Evolutionary conservation across 495 filamentous ascomycete species (phyloP), one percentile per base, ranked within the genome.

Genomic region (Aspergillus sparsus): DNA sequence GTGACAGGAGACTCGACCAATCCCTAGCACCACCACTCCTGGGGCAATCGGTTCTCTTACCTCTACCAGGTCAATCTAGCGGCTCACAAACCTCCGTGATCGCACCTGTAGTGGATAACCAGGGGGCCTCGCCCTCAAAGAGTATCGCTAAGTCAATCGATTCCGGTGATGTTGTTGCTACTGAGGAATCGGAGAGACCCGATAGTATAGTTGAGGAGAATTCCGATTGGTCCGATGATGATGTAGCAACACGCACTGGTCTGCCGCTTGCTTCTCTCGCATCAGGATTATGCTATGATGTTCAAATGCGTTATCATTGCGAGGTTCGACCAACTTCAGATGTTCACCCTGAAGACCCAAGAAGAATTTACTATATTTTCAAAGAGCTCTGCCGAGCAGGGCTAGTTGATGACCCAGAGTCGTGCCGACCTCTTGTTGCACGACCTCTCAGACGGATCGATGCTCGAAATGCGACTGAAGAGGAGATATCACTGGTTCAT

Each of bases 311-410:
- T 53, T 87, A 89, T 61, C 94, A 98, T 67, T 87, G 87, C 37
- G 95, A 96, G 65, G 82, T 91, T 6, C 84, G 89, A 73, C 82
- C 82, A 68, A 65, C 79, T 70, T 46, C 79, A 44, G 89, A 93
- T 15, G 85, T 91, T 57, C 94, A 99, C 62, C 94, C 95, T 1
- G 94, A 99, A 73, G 92, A 98, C 62, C 95, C 95, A 0, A 82
- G 90, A 31, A 84, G 94, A 6, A 97, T 98, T 53, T 88, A 88
- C 52, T 85, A 86, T 63, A 99, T 99, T 62, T 95, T 91, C 83
- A 85, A 89, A 58, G 89, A 86, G 18, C 85, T 99, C 53, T 90
- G 87, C 65, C 76, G 84, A 60, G 87, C 87, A 50, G 92, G 90
- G 2, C 81, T 99, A 12, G 82, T 96, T 15, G 78, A 86, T 45